These are phyloP conservation scores for Camellia sinensis DNA, from an alignment of 148 eudicot species.

Conservation along the genomic window DNA sequence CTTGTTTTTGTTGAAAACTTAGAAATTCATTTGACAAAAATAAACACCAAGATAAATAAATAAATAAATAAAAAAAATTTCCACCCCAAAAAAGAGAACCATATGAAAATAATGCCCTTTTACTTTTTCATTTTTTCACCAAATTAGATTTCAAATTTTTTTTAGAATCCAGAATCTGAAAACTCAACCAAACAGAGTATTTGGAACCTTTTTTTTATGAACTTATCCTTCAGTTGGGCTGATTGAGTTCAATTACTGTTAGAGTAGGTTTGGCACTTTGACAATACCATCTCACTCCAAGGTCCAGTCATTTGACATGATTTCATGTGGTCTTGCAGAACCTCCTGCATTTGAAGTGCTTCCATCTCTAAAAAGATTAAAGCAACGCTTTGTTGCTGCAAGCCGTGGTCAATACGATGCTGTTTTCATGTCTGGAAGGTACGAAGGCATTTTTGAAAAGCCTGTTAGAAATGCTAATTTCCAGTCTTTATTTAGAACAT, in stretches of 20 bases:
- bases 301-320: conserved; percentile 2
- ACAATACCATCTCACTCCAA: neutral
- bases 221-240: neutral
- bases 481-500: neutral
- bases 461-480: neutral
- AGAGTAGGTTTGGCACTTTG: neutral
- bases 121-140: too few relatives aligned
- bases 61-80: too few relatives aligned
- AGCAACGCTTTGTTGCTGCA: conserved; percentile 75
- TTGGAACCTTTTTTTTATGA: neutral
- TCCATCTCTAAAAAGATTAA: conserved; percentile 81
- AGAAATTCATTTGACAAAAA: too few relatives aligned
- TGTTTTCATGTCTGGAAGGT: conserved; percentile 99
- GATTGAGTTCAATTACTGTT: neutral
- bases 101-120: too few relatives aligned
- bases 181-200: too few relatives aligned
- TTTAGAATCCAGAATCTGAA: too few relatives aligned
- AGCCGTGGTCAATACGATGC: conserved; percentile 95
- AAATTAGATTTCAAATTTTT: too few relatives aligned
- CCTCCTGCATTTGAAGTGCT: conserved; percentile 95
- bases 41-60: too few relatives aligned
- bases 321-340: conserved; percentile 43
- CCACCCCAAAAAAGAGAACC: too few relatives aligned
- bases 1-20: too few relatives aligned
- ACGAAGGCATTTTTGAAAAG: conserved; percentile 2